A percentile compares a stretch with the other conserved stretches of the same genome.
Conservation (phyloP, 257 asterid genomes). For the Lantana camara region DNA sequence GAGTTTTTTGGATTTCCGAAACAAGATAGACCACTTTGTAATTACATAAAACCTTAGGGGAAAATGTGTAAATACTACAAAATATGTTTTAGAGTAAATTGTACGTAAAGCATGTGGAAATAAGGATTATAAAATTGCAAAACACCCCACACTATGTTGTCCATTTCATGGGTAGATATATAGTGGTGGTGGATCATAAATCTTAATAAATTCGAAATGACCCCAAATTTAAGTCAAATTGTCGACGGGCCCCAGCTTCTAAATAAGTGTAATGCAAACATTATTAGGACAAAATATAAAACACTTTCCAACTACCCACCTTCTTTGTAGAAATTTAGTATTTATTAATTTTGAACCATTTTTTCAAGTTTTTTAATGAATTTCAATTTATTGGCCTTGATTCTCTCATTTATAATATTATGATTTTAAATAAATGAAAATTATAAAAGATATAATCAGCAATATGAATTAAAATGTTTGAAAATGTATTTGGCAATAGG, state of each 20-base stretch:
- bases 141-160: constrained; percentile 16
- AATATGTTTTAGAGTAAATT: neutral
- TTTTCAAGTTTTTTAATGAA: too few relatives aligned
- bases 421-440: too few relatives aligned
- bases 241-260: constrained; percentile 16
- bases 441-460: too few relatives aligned
- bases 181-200: constrained; percentile 17
- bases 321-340: neutral
- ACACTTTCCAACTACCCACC: constrained; percentile 5
- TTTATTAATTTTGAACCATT: neutral
- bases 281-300: neutral
- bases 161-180: constrained; percentile 6
- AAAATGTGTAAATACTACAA: too few relatives aligned
- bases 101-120: neutral
- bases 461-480: too few relatives aligned
- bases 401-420: too few relatives aligned
- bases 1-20: too few relatives aligned
- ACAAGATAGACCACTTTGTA: too few relatives aligned
- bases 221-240: constrained; percentile 7
- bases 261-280: constrained; percentile 10
- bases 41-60: too few relatives aligned
- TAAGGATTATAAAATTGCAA: neutral
- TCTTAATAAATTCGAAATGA: constrained; percentile 7
- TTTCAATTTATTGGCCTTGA: too few relatives aligned
- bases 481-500: too few relatives aligned